phyloP scores from a whole-genome alignment of 306 rosid species.

The Cercis canadensis region DNA sequence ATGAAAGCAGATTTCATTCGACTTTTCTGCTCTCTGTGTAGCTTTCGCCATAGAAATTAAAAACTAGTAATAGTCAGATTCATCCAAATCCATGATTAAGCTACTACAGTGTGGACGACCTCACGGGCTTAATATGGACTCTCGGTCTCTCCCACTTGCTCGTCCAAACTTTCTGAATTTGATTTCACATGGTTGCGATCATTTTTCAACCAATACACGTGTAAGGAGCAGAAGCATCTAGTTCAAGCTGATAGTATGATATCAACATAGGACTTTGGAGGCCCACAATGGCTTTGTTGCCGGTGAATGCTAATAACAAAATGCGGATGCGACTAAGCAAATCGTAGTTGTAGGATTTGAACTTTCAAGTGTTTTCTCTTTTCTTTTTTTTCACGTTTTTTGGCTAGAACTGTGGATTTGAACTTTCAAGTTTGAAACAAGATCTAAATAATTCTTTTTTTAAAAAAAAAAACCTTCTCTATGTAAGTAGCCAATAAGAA shows the following conservation, averaged over 20 bases:
- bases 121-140: slow-evolving; percentile 42
- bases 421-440: too few relatives aligned
- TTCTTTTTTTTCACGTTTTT: too few relatives aligned
- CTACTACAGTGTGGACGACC: slow-evolving; percentile 27
- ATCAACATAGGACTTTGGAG: too few relatives aligned
- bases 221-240: neutral
- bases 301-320: too few relatives aligned
- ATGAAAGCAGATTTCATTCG: slow-evolving; percentile 57
- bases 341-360: too few relatives aligned
- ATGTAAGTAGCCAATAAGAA: too few relatives aligned
- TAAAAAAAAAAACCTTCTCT: too few relatives aligned
- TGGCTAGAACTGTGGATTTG: too few relatives aligned
- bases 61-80: neutral
- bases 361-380: too few relatives aligned
- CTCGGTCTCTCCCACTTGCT: slow-evolving; percentile 1
- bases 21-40: slow-evolving; percentile 40
- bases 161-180: neutral
- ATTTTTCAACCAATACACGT: neutral
- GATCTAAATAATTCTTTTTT: too few relatives aligned
- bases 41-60: slow-evolving; percentile 5
- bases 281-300: too few relatives aligned
- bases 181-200: neutral
- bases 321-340: too few relatives aligned
- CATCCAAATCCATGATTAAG: neutral
- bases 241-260: neutral